phyloP scores from a whole-genome alignment of 805 yeast species.

The Brettanomyces naardenensis region DNA sequence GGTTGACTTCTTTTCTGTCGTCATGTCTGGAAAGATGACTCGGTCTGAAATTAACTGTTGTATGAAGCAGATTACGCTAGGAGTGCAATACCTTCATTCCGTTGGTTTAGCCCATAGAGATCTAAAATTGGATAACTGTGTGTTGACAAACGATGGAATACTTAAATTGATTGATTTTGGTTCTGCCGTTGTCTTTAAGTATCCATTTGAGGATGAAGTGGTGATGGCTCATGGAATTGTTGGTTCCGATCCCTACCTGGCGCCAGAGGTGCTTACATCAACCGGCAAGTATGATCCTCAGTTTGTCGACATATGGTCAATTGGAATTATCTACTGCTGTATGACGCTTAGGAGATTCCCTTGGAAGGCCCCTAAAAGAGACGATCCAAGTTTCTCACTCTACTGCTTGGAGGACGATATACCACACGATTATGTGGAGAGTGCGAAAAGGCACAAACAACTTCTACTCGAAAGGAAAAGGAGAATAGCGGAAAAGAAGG shows the following conservation, averaged over 20 bases:
- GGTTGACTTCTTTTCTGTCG: constrained; percentile 77
- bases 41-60: constrained; percentile 79
- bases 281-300: constrained; percentile 63
- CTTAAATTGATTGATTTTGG: constrained; percentile 79
- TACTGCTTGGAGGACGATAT: constrained; percentile 62
- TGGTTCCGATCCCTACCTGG: constrained; percentile 81
- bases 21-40: constrained; percentile 78
- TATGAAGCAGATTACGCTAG: constrained; percentile 63
- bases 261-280: constrained; percentile 64
- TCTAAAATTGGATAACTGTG: constrained; percentile 77
- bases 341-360: constrained; percentile 82
- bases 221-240: constrained; percentile 68
- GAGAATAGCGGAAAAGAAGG: constrained; percentile 30
- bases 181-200: constrained; percentile 72
- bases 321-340: constrained; percentile 79
- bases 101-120: constrained; percentile 81
- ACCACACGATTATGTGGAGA: constrained; percentile 66
- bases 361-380: constrained; percentile 71
- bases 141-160: constrained; percentile 64
- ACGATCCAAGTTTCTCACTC: constrained; percentile 64
- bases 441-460: constrained; percentile 65
- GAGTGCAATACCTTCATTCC: constrained; percentile 66
- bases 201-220: constrained; percentile 57
- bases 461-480: constrained; percentile 51
- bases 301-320: constrained; percentile 77